Percentiles rank a stretch among this genome's conserved stretches.
These are phyloP conservation scores for Pestalotiopsis sp. DNA, from an alignment of 2,329 filamentous ascomycete genomes.

Conservation along the genomic window DNA sequence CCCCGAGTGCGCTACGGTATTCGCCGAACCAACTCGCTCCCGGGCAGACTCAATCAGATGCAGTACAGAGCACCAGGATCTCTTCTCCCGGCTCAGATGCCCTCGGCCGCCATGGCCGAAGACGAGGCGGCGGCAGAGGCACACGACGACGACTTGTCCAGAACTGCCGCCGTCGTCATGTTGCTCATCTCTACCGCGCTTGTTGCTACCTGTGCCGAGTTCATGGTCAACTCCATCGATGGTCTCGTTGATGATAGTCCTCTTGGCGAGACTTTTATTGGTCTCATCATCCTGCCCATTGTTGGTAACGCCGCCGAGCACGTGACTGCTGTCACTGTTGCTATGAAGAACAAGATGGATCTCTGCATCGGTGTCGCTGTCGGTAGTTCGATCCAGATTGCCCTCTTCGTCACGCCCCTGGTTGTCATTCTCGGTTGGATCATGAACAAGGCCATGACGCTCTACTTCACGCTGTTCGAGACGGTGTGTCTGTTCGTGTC, in stretches of 20 bases:
- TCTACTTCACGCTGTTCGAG: conserved; percentile 89
- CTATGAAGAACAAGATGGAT: conserved; percentile 78
- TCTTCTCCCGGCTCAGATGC: conserved; percentile 51
- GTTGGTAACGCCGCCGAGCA: conserved; percentile 77
- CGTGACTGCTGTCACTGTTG: conserved; percentile 71
- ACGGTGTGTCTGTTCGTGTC: conserved; percentile 85
- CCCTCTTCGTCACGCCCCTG: conserved; percentile 71
- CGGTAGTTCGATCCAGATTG: conserved; percentile 73
- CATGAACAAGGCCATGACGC: conserved; percentile 69
- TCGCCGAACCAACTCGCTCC: conserved; percentile 74
- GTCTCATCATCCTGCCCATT: conserved; percentile 72
- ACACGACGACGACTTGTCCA: conserved; percentile 54
- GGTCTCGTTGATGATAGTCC: conserved; percentile 59
- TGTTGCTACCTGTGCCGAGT: conserved; percentile 71
- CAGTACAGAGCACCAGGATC: conserved; percentile 50
- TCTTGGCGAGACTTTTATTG: conserved; percentile 69
- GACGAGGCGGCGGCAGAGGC: conserved; percentile 30
- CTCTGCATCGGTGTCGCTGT: conserved; percentile 73
- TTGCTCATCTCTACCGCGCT: conserved; percentile 66
- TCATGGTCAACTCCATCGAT: conserved; percentile 70
- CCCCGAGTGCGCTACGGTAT: conserved; percentile 66
- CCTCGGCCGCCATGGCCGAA: conserved; percentile 37
- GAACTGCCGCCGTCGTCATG: conserved; percentile 61
- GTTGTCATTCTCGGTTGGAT: conserved; percentile 75
- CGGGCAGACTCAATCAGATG: conserved; percentile 63